Evolutionary conservation across 441 rosid genomes (phyloP), one percentile per base, ranked within the genome.

Genomic region (Erodium trifolium): DNA sequence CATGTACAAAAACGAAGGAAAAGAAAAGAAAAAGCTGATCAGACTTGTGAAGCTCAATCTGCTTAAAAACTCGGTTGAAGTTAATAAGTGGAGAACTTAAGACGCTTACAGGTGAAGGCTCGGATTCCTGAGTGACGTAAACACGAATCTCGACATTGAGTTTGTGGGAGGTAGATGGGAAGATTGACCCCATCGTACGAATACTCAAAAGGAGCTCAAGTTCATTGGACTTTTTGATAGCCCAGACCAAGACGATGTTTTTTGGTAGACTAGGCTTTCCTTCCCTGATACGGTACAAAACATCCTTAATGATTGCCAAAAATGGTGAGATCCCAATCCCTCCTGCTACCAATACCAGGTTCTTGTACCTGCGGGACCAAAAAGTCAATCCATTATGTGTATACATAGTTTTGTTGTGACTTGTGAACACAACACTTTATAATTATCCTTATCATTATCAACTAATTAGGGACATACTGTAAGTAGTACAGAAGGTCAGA

Each of bases 261-360:
- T 73, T 85, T 2, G 95, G 92, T 68, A 81, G 78, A 79, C 98
- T 90, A 13, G 84, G 80, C 67, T 72, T 83, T 11, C 85, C 93
- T 74, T 87, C 87, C 55, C 80, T 82, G 43, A 82, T 57, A 8
- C 95, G 85, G 74, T 86, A 95, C 74, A 86, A 71, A 76, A 92
- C 76, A 69, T 92, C 96, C 49, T 90, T 87, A 76, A 92, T 13
- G 76, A 92, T 79, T 49, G 95, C 95, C 47, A 92, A 68, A 81
- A 92, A 92, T 0, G 98, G 98, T 14, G 98, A 87, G 73, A 92
- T 87, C 60, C 96, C 98, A 39, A 88, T 87, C 59, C 98, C 96
- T 69, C 98, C 98, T 1, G 98, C 96, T 23, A 92, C 90, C 71
- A 92, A 75, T 66, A 92, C 73, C 57, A 92, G 83, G 80, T 88